These are phyloP conservation scores for Nitzschia putrida DNA, from an alignment of 108 stramenopile genomes.

Conservation along the genomic window DNA sequence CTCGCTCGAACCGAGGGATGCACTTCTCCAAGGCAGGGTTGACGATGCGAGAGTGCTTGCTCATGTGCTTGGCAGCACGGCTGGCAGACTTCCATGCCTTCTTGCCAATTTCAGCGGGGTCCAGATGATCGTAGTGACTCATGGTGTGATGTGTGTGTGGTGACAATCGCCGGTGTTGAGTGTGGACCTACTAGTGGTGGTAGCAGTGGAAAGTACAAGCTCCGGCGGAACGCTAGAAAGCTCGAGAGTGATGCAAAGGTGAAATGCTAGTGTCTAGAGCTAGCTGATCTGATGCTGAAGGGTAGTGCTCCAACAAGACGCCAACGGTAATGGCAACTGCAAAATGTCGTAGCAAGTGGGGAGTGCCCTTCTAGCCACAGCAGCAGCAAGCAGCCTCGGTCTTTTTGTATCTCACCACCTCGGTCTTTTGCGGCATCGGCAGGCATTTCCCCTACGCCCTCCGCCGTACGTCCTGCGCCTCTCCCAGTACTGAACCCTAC, in stretches of 20 bases:
- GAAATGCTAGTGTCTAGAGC: too few species aligned
- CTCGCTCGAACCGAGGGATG: slow-evolving; percentile 62
- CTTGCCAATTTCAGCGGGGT: slow-evolving; percentile 46
- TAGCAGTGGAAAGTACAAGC: neutral
- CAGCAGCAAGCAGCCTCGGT: neutral
- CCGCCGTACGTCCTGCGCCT: too few species aligned
- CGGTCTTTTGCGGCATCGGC: slow-evolving; percentile 10
- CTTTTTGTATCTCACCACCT: neutral
- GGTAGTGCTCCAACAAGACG: too few species aligned
- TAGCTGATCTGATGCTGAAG: too few species aligned
- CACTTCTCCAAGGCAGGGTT: slow-evolving; percentile 61
- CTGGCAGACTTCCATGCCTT: slow-evolving; percentile 62
- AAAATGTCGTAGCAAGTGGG: too few species aligned
- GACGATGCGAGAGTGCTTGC: slow-evolving; percentile 58
- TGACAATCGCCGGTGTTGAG: neutral
- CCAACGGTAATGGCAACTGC: too few species aligned
- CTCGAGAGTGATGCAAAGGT: too few species aligned
- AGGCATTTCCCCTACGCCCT: neutral
- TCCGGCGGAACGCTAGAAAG: neutral
- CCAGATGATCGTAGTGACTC: slow-evolving; percentile 31
- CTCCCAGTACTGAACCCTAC: too few species aligned
- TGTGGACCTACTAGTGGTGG: neutral
- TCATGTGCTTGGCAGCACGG: slow-evolving; percentile 63
- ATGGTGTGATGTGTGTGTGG: slow-evolving; percentile 18
- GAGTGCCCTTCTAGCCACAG: too few species aligned